Evolutionary conservation across 139 green algal species (phyloP).

Genomic region (Desmodesmus armatus): DNA sequence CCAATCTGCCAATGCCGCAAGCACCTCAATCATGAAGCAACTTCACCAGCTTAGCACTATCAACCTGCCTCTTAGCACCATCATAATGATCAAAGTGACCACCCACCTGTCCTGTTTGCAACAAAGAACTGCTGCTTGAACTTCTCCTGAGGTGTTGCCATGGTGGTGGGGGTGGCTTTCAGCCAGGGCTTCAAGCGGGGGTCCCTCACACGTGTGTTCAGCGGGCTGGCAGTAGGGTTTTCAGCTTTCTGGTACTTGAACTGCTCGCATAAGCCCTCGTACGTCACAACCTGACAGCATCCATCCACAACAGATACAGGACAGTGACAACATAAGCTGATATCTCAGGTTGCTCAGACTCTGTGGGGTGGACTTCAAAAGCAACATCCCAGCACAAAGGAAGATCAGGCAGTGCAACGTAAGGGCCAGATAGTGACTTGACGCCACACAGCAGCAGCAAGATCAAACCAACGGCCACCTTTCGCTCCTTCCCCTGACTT

Average conservation of each 20-base stretch:
- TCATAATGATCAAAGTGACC: background rate
- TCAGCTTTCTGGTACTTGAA: conserved; percentile 28
- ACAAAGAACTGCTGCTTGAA: conserved; percentile 63
- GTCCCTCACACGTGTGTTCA: background rate
- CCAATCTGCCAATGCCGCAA: background rate
- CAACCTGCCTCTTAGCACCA: conserved; percentile 17
- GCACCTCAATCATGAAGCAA: background rate
- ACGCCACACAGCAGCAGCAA: no score
- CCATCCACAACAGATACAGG: background rate
- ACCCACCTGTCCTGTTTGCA: conserved; percentile 32
- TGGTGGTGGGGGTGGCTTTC: background rate
- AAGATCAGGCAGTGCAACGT: no score
- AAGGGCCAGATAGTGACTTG: no score
- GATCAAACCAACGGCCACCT: no score
- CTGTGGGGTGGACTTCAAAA: no score
- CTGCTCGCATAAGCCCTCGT: conserved; percentile 55
- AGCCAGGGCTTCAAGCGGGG: conserved; percentile 44
- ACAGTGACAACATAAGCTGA: background rate
- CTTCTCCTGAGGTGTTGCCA: conserved; percentile 8
- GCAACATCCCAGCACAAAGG: no score
- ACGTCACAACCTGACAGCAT: conserved; percentile 53
- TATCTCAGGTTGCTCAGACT: no score
- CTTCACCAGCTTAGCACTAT: no score
- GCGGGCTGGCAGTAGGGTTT: conserved; percentile 9
- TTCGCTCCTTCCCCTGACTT: no score